Evolutionary conservation across 2,329 filamentous ascomycete genomes (phyloP), one percentile per base, ranked within the genome.

Genomic region (Huntiella abstrusa): DNA sequence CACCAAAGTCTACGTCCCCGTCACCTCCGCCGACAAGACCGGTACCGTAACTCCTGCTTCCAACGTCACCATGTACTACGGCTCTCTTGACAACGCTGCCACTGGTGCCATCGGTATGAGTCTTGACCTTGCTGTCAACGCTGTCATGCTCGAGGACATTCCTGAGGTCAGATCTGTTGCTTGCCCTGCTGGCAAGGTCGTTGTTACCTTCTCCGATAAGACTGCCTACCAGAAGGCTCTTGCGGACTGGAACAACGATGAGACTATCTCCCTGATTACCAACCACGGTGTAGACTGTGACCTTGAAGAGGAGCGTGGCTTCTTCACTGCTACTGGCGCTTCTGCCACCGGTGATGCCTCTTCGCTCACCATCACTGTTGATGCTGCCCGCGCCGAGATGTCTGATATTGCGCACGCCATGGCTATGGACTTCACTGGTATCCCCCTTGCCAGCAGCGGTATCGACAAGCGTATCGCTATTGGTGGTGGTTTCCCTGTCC

Each of bases 281-380:
- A 66, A 64, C 53, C 59, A 65, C 52, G 46, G 60, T 13, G 62
- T 61, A 32, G 56, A 62, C 49, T 65, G 64, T 49, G 61, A 65
- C 46, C 52, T 53, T 12, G 56, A 59, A 47, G 54, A 59, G 17
- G 61, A 65, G 53, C 58, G 63, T 33, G 59, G 62, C 5, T 60
- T 64, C 51, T 64, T 64, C 52, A 47, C 59, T 19, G 54, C 52
- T 32, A 50, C 51, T 17, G 49, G 65, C 3, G 55, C 54, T 32
- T 51, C 62, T 38, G 51, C 52, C 17, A 46, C 11, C 4, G 43
- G 36, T 15, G 32, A 40, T 19, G 37, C 43, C 13, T 19, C 19
- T 12, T 39, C 33, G 7, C 17, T 39, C 17, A 32, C 57, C 3
- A 54, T 61, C 41, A 58, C 55, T 5, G 60, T 61, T 2, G 54